Percentiles rank a stretch among this genome's conserved stretches.
Conservation (phyloP, 2,329 filamentous ascomycete species). For the Westerdykella sp. region DNA sequence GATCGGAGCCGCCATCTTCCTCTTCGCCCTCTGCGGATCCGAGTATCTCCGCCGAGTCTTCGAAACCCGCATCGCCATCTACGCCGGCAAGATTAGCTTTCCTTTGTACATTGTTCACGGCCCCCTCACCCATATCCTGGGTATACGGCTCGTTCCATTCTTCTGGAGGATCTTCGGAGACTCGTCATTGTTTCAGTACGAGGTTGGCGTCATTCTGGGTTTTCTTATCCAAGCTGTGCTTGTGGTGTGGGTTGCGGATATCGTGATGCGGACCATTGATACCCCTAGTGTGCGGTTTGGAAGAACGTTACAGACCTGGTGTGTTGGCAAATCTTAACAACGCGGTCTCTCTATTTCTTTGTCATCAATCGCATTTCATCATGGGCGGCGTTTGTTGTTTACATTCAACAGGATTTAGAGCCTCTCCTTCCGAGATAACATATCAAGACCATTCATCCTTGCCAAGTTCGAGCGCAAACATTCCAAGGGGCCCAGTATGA, state of each 20-base stretch:
- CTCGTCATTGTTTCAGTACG: constrained; percentile 25
- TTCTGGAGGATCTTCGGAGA: constrained; percentile 11
- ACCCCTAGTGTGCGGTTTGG: constrained; percentile 46
- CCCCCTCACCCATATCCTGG: constrained; percentile 27
- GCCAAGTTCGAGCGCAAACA: no score
- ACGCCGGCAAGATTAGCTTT: constrained; percentile 50
- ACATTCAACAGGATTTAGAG: no score
- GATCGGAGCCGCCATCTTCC: constrained; percentile 41
- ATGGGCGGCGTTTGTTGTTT: no score
- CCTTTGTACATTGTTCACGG: constrained; percentile 52
- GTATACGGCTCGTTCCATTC: constrained; percentile 25
- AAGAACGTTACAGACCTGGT: constrained; percentile 41
- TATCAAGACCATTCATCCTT: no score
- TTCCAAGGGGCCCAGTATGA: no score
- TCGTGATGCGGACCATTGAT: constrained; percentile 56
- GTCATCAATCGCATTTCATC: no score
- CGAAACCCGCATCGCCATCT: constrained; percentile 42
- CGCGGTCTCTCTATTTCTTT: no score
- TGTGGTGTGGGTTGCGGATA: constrained; percentile 51
- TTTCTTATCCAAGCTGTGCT: constrained; percentile 31
- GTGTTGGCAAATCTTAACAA: background rate
- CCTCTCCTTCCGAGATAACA: no score
- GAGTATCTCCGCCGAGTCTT: constrained; percentile 35
- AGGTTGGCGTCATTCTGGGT: constrained; percentile 37
- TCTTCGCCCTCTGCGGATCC: constrained; percentile 13